Evolutionary conservation across 2,329 filamentous ascomycete genomes (phyloP).

Genomic region (Exophiala aquamarina): DNA sequence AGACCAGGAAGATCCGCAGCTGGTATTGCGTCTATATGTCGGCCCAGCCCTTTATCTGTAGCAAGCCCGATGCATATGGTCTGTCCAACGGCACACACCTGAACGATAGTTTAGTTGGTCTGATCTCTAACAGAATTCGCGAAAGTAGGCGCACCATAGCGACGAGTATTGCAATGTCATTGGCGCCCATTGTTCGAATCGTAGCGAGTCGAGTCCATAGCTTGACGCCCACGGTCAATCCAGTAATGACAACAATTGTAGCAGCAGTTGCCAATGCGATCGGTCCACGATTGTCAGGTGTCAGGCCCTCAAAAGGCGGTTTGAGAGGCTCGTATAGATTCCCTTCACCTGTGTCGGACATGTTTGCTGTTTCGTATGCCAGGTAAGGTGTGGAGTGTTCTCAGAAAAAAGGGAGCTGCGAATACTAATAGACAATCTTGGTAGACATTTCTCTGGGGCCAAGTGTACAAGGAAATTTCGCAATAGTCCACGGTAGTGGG

Average conservation of each 20-base stretch:
- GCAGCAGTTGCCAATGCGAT: constrained; percentile 19
- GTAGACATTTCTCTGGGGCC: too few relatives aligned
- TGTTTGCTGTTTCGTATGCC: too few relatives aligned
- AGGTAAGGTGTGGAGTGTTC: too few relatives aligned
- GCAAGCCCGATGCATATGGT: neutral
- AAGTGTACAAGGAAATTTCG: too few relatives aligned
- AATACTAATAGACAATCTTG: too few relatives aligned
- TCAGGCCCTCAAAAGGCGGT: constrained; percentile 20
- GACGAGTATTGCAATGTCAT: constrained; percentile 18
- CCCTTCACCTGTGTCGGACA: neutral
- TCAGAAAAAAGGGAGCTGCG: too few relatives aligned
- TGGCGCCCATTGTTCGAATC: constrained; percentile 15
- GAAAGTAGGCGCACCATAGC: too few relatives aligned
- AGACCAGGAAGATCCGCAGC: constrained; percentile 17
- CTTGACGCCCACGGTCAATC: constrained; percentile 18
- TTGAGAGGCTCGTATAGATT: neutral
- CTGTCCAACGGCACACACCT: neutral
- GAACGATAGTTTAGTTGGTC: too few relatives aligned
- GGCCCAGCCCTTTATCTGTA: too few relatives aligned
- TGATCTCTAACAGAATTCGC: too few relatives aligned
- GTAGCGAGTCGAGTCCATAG: constrained; percentile 18
- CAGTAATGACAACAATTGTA: constrained; percentile 23
- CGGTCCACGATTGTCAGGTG: constrained; percentile 17
- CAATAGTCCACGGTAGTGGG: too few relatives aligned
- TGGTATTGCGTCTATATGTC: neutral